phyloP scores from a whole-genome alignment of 352 stramenopile genomes.

The Globisporangium viniferum region DNA sequence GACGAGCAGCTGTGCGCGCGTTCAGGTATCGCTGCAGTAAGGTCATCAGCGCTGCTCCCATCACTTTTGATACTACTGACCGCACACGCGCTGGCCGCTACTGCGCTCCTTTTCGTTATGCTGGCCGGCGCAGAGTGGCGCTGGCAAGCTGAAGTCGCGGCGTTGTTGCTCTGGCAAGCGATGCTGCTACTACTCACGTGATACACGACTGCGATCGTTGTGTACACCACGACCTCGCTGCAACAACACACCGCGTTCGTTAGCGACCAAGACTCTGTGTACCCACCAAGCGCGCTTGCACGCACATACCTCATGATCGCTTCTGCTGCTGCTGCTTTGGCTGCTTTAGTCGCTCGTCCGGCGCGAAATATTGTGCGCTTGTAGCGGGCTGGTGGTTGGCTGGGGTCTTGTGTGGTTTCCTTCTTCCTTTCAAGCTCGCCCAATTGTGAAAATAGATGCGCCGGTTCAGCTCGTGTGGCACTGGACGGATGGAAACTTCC shows the following conservation, averaged over 20 bases:
- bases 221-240: slow-evolving; percentile 41
- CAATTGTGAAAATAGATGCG: background rate
- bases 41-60: background rate
- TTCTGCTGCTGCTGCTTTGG: background rate
- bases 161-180: background rate
- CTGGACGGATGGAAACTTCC: background rate
- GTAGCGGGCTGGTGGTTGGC: background rate
- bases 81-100: background rate
- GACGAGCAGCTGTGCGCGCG: slow-evolving; percentile 10
- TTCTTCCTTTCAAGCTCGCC: background rate
- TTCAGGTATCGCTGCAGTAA: background rate
- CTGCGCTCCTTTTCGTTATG: background rate
- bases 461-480: background rate
- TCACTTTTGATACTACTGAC: background rate
- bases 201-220: slow-evolving; percentile 33
- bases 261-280: background rate
- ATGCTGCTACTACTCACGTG: background rate
- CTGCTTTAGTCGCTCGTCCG: background rate
- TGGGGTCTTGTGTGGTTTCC: background rate
- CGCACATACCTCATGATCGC: background rate
- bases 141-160: background rate
- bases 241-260: background rate
- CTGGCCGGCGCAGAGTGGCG: background rate
- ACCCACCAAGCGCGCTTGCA: background rate
- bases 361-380: background rate